Evolutionary conservation across 345 rosid genomes (phyloP).

Genomic region (Sisymbrium irio): DNA sequence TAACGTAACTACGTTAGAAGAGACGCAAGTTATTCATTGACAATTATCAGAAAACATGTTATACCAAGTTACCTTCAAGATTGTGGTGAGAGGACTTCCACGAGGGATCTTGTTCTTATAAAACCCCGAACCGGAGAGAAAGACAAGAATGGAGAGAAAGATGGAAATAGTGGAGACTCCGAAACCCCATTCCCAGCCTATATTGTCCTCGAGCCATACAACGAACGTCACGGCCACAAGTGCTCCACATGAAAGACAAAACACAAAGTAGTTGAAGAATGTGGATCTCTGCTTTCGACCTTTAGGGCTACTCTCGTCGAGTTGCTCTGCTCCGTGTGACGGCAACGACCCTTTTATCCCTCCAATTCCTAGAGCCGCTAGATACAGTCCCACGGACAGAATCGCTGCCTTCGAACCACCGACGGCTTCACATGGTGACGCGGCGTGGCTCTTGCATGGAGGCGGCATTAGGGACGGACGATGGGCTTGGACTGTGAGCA

Average conservation of each 20-base stretch:
- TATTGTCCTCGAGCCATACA: constrained; percentile 85
- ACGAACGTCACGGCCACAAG: constrained; percentile 77
- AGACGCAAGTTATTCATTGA: neutral
- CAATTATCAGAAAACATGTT: neutral
- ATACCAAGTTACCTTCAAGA: constrained; percentile 43
- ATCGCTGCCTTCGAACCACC: constrained; percentile 56
- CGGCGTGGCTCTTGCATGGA: constrained; percentile 35
- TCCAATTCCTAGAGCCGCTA: constrained; percentile 81
- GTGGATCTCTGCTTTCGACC: constrained; percentile 73
- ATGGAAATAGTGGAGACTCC: constrained; percentile 62
- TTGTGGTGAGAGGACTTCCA: constrained; percentile 73
- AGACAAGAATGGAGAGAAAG: constrained; percentile 60
- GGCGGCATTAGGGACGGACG: constrained; percentile 61
- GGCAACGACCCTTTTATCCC: constrained; percentile 90
- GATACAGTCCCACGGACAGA: constrained; percentile 67
- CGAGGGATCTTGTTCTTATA: constrained; percentile 60
- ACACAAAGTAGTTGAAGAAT: constrained; percentile 80
- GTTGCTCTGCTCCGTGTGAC: constrained; percentile 84
- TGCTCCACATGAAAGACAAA: constrained; percentile 78
- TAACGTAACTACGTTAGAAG: neutral
- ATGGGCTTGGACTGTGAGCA: constrained; percentile 61
- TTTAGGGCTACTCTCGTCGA: constrained; percentile 56
- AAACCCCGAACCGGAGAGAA: constrained; percentile 61
- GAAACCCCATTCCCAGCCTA: constrained; percentile 92
- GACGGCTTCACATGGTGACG: constrained; percentile 47